phyloP scores from a whole-genome alignment of 176 grass and related monocot genomes.

The Triticum timopheevii region DNA sequence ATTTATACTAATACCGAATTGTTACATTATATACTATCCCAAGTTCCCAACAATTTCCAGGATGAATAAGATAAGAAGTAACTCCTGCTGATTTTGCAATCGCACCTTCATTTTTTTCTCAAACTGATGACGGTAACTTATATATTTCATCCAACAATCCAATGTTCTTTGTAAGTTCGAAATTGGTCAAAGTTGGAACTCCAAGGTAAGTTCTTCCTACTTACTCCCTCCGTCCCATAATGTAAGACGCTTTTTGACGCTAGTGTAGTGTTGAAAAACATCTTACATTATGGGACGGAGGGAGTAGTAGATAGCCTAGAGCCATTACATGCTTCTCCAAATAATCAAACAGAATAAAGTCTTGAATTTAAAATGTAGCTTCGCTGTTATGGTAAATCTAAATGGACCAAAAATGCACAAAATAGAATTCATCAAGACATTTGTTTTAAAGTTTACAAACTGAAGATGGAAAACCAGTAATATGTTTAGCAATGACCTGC shows the following conservation, averaged over 20 bases:
- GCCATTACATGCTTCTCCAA: background rate
- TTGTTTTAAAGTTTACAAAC: background rate
- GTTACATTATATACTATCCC: background rate
- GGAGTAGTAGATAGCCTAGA: background rate
- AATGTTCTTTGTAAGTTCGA: background rate
- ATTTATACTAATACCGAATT: background rate
- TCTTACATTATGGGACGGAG: too few relatives aligned
- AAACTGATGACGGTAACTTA: background rate
- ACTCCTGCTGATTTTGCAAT: constrained; percentile 5
- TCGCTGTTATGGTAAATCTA: background rate
- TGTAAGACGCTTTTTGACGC: too few relatives aligned
- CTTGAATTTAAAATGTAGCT: background rate
- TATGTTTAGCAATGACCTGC: background rate
- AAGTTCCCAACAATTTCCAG: background rate
- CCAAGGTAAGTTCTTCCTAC: background rate
- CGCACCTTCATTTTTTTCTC: background rate
- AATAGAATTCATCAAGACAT: background rate
- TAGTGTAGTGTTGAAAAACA: too few relatives aligned
- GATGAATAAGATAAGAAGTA: background rate
- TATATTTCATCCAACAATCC: background rate
- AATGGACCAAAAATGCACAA: background rate
- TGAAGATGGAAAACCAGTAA: background rate
- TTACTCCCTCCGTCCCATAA: background rate
- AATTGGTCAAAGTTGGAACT: background rate
- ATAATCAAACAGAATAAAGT: background rate